Evolutionary conservation across 1,284 basidiomycete genomes (phyloP).

Genomic region (Fereydounia khargensis): DNA sequence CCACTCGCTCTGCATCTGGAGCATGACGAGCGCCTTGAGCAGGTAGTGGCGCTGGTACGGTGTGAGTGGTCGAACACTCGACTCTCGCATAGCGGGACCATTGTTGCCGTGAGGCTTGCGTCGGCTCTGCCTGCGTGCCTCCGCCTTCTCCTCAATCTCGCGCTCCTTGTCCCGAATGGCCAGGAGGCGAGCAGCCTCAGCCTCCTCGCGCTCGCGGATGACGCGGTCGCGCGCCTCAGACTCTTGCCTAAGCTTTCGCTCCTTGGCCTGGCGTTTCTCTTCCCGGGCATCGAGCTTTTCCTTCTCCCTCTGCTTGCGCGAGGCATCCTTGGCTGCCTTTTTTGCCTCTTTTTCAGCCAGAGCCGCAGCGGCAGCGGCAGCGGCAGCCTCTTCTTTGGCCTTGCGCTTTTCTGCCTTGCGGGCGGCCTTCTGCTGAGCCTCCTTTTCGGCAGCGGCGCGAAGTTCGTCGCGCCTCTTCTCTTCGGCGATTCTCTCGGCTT

Average conservation of each 20-base stretch:
- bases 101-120: slow-evolving; percentile 14
- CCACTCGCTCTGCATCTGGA: slow-evolving; percentile 53
- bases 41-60: slow-evolving; percentile 52
- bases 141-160: slow-evolving; percentile 17
- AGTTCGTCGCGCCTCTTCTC: neutral
- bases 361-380: slow-evolving; percentile 29
- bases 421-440: slow-evolving; percentile 12
- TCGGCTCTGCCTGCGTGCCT: slow-evolving; percentile 23
- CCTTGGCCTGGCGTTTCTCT: slow-evolving; percentile 15
- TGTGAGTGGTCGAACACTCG: slow-evolving; percentile 28
- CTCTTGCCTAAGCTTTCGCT: slow-evolving; percentile 23
- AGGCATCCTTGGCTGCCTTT: neutral
- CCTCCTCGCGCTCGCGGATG: slow-evolving; percentile 23
- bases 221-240: slow-evolving; percentile 21
- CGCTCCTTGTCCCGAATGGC: slow-evolving; percentile 21
- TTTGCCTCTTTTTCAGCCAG: slow-evolving; percentile 30
- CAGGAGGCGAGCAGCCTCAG: slow-evolving; percentile 22
- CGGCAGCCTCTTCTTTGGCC: slow-evolving; percentile 28
- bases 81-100: slow-evolving; percentile 12
- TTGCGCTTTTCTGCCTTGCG: slow-evolving; percentile 13
- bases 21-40: slow-evolving; percentile 50
- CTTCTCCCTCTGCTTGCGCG: slow-evolving; percentile 18
- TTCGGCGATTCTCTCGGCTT: slow-evolving; percentile 14
- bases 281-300: slow-evolving; percentile 5
- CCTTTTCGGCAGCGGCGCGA: too few species aligned